These are phyloP conservation scores for Porodaedalea pini DNA, from an alignment of 1,284 basidiomycete genomes.

Conservation along the genomic window DNA sequence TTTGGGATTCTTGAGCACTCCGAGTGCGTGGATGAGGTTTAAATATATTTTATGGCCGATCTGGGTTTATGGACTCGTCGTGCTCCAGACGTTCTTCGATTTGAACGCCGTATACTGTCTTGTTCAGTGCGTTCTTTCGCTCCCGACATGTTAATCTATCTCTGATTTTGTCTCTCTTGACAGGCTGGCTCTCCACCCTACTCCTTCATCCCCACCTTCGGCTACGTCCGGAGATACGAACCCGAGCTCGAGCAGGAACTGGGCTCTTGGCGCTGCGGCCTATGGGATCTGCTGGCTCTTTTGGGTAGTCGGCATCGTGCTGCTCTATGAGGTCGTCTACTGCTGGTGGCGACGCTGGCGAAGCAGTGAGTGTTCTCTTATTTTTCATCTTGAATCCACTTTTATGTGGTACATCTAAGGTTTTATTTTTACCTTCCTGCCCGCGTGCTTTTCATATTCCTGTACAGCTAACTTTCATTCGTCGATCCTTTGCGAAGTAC, in stretches of 20 bases:
- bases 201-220: conserved; percentile 59
- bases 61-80: conserved; percentile 65
- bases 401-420: background rate
- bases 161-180: conserved; percentile 3
- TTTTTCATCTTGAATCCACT: background rate
- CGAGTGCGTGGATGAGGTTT: conserved; percentile 27
- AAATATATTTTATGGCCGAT: conserved; percentile 48
- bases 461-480: background rate
- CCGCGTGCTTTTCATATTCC: conserved; percentile 8
- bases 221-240: conserved; percentile 2
- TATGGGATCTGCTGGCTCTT: conserved; percentile 75
- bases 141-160: too few species aligned
- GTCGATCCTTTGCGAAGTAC: background rate
- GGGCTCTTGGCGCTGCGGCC: conserved; percentile 73
- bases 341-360: conserved; percentile 66
- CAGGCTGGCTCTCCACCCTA: conserved; percentile 68
- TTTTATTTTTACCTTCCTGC: background rate
- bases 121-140: conserved; percentile 61
- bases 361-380: conserved; percentile 51
- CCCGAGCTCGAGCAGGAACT: conserved; percentile 56
- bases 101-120: conserved; percentile 77
- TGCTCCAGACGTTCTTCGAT: conserved; percentile 75
- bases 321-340: conserved; percentile 77
- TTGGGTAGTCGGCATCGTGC: conserved; percentile 72
- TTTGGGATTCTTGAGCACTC: conserved; percentile 60